A percentile compares a stretch with the other conserved stretches of the same genome.
Evolutionary conservation across 495 filamentous ascomycete genomes (phyloP).

Genomic region (Penicillium chermesinum): DNA sequence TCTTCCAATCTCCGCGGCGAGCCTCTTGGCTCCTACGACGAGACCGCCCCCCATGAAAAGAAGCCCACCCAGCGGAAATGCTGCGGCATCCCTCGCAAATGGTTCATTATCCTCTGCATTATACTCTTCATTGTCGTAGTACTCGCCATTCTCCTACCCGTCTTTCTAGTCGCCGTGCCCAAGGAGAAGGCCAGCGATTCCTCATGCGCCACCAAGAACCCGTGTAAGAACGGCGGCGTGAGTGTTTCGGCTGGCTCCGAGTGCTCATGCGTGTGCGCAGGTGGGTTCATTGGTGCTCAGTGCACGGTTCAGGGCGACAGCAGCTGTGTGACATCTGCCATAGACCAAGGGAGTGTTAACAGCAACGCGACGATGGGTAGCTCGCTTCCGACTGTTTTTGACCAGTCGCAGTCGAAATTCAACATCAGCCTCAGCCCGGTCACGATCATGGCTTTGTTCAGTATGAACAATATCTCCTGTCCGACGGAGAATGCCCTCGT

Average conservation of each 20-base stretch:
- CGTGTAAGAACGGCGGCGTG: slow-evolving; percentile 78
- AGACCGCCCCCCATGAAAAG: slow-evolving; percentile 11
- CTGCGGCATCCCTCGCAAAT: slow-evolving; percentile 82
- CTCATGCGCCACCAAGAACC: slow-evolving; percentile 48
- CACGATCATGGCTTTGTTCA: slow-evolving; percentile 71
- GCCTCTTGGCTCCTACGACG: slow-evolving; percentile 22
- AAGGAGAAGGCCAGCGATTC: slow-evolving; percentile 37
- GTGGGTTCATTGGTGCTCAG: slow-evolving; percentile 74
- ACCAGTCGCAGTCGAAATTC: slow-evolving; percentile 60
- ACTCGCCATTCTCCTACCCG: slow-evolving; percentile 81
- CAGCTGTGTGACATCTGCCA: slow-evolving; percentile 65
- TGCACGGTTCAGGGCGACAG: slow-evolving; percentile 58
- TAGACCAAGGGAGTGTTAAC: slow-evolving; percentile 45
- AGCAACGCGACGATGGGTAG: slow-evolving; percentile 74
- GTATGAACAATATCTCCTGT: slow-evolving; percentile 66
- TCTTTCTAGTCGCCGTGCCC: slow-evolving; percentile 74
- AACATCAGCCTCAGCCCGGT: slow-evolving; percentile 64
- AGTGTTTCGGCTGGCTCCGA: slow-evolving; percentile 57
- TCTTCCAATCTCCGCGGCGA: slow-evolving; percentile 33
- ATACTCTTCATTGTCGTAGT: slow-evolving; percentile 69
- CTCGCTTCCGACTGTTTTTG: slow-evolving; percentile 67
- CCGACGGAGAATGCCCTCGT: slow-evolving; percentile 79
- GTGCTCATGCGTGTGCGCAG: slow-evolving; percentile 83
- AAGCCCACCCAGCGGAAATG: slow-evolving; percentile 34
- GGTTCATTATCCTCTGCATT: slow-evolving; percentile 65